These are phyloP conservation scores for Solanum virginianum DNA, from an alignment of 257 asterid genomes.

Conservation along the genomic window DNA sequence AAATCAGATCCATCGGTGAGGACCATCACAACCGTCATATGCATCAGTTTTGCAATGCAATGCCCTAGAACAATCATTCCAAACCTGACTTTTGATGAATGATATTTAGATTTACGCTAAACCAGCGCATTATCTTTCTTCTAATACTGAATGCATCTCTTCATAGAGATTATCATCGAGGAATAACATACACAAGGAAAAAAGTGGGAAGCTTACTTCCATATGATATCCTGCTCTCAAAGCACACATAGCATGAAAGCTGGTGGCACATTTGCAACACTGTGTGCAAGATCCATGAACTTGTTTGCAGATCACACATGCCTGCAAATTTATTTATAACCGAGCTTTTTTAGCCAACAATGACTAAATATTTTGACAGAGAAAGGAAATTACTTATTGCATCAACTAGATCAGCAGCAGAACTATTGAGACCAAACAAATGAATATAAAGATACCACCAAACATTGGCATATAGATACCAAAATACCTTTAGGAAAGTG, in stretches of 20 bases:
- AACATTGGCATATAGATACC: neutral
- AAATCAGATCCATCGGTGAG: neutral
- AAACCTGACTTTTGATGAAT: neutral
- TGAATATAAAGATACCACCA: neutral
- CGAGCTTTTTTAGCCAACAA: neutral
- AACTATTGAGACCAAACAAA: neutral
- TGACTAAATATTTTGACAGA: neutral
- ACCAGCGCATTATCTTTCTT: neutral
- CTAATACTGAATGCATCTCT: neutral
- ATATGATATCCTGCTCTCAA: constrained; percentile 81
- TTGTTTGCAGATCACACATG: constrained; percentile 79
- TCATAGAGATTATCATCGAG: neutral
- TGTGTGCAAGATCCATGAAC: constrained; percentile 86
- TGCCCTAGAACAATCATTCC: neutral
- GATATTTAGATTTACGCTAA: neutral
- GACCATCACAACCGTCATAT: neutral
- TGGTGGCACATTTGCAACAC: constrained; percentile 84
- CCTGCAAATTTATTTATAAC: constrained; percentile 35
- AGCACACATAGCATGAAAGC: constrained; percentile 84
- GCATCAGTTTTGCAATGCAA: neutral
- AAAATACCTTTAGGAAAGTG: constrained; percentile 58
- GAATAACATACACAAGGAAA: neutral
- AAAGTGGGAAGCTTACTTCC: constrained; percentile 55
- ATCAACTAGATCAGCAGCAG: neutral
- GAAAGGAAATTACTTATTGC: neutral